Evolutionary conservation across 768 basidiomycete genomes (phyloP).

Genomic region (Tephrocybe sp.): DNA sequence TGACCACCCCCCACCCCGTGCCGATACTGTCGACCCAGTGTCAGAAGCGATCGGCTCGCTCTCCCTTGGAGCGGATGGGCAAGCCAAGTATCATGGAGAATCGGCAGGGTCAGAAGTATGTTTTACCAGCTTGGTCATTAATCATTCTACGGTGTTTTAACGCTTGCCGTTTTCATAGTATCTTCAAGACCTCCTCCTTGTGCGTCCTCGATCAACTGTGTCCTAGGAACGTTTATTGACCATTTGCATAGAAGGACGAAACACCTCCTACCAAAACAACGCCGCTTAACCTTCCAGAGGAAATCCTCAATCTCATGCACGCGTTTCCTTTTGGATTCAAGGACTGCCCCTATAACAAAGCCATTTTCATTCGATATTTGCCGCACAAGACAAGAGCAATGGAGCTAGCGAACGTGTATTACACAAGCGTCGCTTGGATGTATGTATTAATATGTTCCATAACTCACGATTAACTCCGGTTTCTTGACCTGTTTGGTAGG

Average conservation of each 20-base stretch:
- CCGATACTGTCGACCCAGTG: slow-evolving; percentile 26
- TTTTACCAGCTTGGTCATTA: not conserved
- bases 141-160: not conserved
- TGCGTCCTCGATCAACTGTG: slow-evolving; percentile 13
- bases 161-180: slow-evolving; percentile 24
- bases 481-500: slow-evolving; percentile 27
- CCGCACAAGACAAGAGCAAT: slow-evolving; percentile 38
- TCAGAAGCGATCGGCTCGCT: slow-evolving; percentile 46
- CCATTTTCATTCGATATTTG: slow-evolving; percentile 37
- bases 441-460: slow-evolving; percentile 24
- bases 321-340: slow-evolving; percentile 49
- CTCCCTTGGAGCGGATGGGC: slow-evolving; percentile 46
- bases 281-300: slow-evolving; percentile 36
- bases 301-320: slow-evolving; percentile 42
- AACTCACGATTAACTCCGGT: not conserved
- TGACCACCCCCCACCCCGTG: slow-evolving; percentile 18
- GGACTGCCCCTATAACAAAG: slow-evolving; percentile 34
- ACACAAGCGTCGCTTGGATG: slow-evolving; percentile 46
- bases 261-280: slow-evolving; percentile 13
- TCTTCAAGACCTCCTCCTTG: slow-evolving; percentile 37
- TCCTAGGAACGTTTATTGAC: not conserved
- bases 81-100: slow-evolving; percentile 47
- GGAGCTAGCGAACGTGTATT: slow-evolving; percentile 41
- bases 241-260: slow-evolving; percentile 17
- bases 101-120: slow-evolving; percentile 48